A percentile compares a stretch with the other conserved stretches of the same genome.
These are phyloP conservation scores for Capsicum baccatum DNA, from an alignment of 257 asterid species.

Conservation along the genomic window DNA sequence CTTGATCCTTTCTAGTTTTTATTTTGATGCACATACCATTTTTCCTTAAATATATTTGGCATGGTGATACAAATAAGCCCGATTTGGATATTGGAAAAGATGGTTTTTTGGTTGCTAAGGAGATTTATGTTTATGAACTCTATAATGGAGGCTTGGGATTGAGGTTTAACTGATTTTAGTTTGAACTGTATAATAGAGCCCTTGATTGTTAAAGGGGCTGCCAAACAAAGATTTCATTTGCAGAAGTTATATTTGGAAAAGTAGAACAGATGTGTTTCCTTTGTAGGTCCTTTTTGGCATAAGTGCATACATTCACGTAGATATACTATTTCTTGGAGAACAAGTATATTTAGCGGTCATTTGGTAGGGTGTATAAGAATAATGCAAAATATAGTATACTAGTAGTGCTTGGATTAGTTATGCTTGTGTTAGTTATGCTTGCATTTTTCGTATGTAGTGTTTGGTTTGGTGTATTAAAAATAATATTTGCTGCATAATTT, in stretches of 20 bases:
- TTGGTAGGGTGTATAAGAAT: too few species aligned
- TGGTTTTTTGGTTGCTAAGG: not conserved
- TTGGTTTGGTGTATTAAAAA: too few species aligned
- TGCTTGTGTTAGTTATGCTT: too few species aligned
- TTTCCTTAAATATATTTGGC: not conserved
- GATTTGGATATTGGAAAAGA: not conserved
- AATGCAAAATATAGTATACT: too few species aligned
- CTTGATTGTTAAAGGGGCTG: slow-evolving; percentile 26
- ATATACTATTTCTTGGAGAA: not conserved
- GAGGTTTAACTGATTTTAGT: not conserved
- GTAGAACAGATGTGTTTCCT: not conserved
- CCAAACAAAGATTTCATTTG: not conserved
- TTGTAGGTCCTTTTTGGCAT: not conserved
- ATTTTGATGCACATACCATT: not conserved
- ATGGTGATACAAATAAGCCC: not conserved
- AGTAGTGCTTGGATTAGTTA: too few species aligned
- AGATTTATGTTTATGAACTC: not conserved
- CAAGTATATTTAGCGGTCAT: not conserved
- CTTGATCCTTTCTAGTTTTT: not conserved
- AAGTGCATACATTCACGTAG: not conserved
- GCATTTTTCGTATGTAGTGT: too few species aligned
- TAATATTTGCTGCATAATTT: too few species aligned
- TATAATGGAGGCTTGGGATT: slow-evolving; percentile 8
- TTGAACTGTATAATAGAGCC: not conserved
- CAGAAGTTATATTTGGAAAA: not conserved